Evolutionary conservation across 1,284 basidiomycete genomes (phyloP), one percentile per base, ranked within the genome.

Genomic region (Filobasidium uniguttulatum): DNA sequence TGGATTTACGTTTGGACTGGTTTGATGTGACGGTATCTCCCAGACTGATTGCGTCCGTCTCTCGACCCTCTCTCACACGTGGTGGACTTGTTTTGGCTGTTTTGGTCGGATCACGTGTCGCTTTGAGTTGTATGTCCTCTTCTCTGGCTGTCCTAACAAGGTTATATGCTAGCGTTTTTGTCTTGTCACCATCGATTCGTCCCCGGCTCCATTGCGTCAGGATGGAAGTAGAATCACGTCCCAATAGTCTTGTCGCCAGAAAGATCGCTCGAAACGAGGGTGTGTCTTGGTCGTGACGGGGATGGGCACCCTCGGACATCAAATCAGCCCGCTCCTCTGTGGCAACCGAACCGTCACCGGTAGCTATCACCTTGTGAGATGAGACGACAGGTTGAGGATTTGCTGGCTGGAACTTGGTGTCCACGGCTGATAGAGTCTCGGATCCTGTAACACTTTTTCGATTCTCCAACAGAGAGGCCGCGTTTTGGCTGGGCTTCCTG

Each of bases 81-180:
- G 44, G 36, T 2, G 29, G 25, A 4, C 5, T 50, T 12, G 50
- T 47, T 35, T 49, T 46, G 22, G 56, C 53, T 25, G 46, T 30
- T 25, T 41, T 54, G 40, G 28, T 45, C 41, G 20, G 53, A 46
- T 76, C 76, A 56, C 56, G 36, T 9, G 61, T 58, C 17, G 63
- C 60, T 7, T 56, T 56, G 5, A 81, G 77, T 8, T 71, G 66
- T 7, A 87, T 60, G 0, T 75, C 76, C 48, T 79, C 75, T 49
- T 86, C 83, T 4, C 85, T 73, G 0, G 85, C 83, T 44, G 77
- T 80, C 49, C 72, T 73, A 19, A 91, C 77, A 4, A 91, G 75
- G 28, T 77, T 73, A 54, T 84, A 73, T 0, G 88, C 85, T 3
- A 87, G 73, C 36, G 68, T 68, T 0, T 77, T 76, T 23, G 90